Base-by-base conservation (phyloP, 805 yeast species). In the Spencermartinsiella europaea region DNA sequence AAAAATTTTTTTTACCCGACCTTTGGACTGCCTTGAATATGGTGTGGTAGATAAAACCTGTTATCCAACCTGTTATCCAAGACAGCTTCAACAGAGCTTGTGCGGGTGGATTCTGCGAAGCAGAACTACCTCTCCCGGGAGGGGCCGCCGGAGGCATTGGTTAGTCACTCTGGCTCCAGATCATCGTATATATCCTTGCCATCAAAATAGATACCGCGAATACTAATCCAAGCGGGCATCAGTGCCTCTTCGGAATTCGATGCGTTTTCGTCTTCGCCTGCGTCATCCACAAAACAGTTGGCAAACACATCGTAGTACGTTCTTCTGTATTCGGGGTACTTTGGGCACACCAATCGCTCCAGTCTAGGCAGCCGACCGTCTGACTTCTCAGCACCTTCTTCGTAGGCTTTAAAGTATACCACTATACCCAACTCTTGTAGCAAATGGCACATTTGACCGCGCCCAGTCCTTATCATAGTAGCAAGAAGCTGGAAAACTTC, bases 1-100 rank as follows among this genome's bases (percentile, higher is more conserved):
- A 37, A 37, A 37, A 37, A 37, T 37, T 37, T 37, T 37, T 37
- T 37, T 37, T 37, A 20, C 25, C 20, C 31, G 31, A 25, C 31
- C 31, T 25, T 25, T n/a, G n/a, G n/a, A n/a, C n/a, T n/a, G n/a
- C n/a, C n/a, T n/a, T n/a, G n/a, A n/a, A n/a, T n/a, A n/a, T n/a
- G n/a, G n/a, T n/a, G n/a, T n/a, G n/a, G n/a, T n/a, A n/a, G n/a
- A n/a, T n/a, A n/a, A n/a, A n/a, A 8, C 10, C 37, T 17, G 8
- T 34, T 7, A 34, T 17, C 37, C 15, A n/a, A 8, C 14, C 37
- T 8, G 8, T n/a, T n/a, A 17, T 17, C 37, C 17, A n/a, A 34
- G 17, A 7, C 17, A 34, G 37, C 10, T 28, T 14, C 33, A 28
- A 10, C 33, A 28, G 33, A 28, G n/a, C n/a, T n/a, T n/a, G n/a